Evolutionary conservation across 164 flowering plant genomes (phyloP), one percentile per base, ranked within the genome.

Genomic region (Liquidambar formosana): DNA sequence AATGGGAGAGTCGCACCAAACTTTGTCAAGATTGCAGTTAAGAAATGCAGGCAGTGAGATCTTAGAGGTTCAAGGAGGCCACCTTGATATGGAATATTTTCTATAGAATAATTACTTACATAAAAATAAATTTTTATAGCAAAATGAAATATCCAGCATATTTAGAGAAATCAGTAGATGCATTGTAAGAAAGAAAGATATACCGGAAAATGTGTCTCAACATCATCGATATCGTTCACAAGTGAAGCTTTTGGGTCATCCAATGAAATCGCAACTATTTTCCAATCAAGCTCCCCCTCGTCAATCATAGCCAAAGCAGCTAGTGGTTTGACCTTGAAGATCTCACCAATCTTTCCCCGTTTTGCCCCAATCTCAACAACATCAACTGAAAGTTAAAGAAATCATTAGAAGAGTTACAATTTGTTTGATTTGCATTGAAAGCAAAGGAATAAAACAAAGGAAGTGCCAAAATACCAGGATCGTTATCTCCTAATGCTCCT

Each of bases 271-370:
- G 98, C 98, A 74, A 96, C 80, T n/a, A 96, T 90, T 81, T 96
- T 96, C 98, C 99, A 96, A 84, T 96, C 99, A 72, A 96, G 95
- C 69, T 96, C 99, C 13, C 98, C 99, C 61, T 93, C 98, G 79
- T 96, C 99, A 73, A 96, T 91, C 99, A 96, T 93, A 22, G 99
- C 99, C 57, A 96, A 77, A 61, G 95, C 98, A 74, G 79, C 98
- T 71, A 96, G 72, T 14, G 99, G 98, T 80, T 96, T 96, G 27
- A 96, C 92, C 79, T 77, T 89, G 53, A 93, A 78, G 74, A 96
- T 70, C 75, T 96, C 82, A 27, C 99, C 99, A 67, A 89, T 88
- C 82, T 85, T 84, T 54, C 86, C 78, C 47, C 59, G 85, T 49
- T 47, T 83, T 71, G 87, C 95, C 48, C 99, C 98, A 74, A 96